Conservation (phyloP, 2,329 filamentous ascomycete species). For the Aaosphaeria arxii region DNA sequence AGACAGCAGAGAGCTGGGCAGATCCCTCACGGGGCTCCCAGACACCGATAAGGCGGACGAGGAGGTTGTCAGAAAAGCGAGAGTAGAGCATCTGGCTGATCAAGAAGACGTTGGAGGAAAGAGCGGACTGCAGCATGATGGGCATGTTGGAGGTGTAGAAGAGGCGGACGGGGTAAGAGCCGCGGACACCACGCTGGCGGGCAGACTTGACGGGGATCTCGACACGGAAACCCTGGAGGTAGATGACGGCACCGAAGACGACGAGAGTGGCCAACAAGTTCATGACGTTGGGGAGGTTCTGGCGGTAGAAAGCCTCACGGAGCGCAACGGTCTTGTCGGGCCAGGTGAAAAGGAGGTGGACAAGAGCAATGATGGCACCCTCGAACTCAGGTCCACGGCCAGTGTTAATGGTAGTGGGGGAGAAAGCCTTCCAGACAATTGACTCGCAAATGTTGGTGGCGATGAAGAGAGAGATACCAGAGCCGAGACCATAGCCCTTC, state of each 20-base stretch:
- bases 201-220: slow-evolving; percentile 99
- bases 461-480: slow-evolving; percentile 98
- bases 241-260: slow-evolving; percentile 97
- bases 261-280: slow-evolving; percentile 90
- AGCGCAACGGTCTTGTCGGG: slow-evolving; percentile 98
- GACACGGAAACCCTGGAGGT: slow-evolving; percentile 98
- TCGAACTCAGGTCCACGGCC: slow-evolving; percentile 98
- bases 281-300: slow-evolving; percentile 99
- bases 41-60: slow-evolving; percentile 94
- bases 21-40: slow-evolving; percentile 98
- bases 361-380: slow-evolving; percentile 94
- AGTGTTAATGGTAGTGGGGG: slow-evolving; percentile 98
- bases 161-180: slow-evolving; percentile 95
- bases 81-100: slow-evolving; percentile 99
- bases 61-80: slow-evolving; percentile 97
- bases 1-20: slow-evolving; percentile 88
- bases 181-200: slow-evolving; percentile 96
- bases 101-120: slow-evolving; percentile 98
- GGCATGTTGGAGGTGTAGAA: slow-evolving; percentile 99
- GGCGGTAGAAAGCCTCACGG: slow-evolving; percentile 97
- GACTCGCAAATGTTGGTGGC: slow-evolving; percentile 99
- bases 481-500: slow-evolving; percentile 98
- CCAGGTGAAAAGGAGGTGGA: slow-evolving; percentile 98
- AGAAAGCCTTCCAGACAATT: slow-evolving; percentile 99
- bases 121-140: slow-evolving; percentile 98